phyloP scores from a whole-genome alignment of 106 monocot species.

The Allium fistulosum region DNA sequence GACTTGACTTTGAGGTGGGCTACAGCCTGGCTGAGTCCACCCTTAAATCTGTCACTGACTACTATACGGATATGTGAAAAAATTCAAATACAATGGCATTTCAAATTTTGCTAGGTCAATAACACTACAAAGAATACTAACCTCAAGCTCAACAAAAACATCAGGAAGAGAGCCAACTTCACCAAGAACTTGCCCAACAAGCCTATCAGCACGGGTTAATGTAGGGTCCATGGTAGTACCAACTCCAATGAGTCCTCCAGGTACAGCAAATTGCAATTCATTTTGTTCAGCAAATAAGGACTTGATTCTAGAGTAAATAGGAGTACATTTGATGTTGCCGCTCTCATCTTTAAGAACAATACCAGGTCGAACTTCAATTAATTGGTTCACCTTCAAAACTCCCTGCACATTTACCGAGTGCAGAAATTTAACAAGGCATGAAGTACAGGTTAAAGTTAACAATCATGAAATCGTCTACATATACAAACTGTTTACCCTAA shows the following conservation, averaged over 20 bases:
- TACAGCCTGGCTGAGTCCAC: too few relatives aligned
- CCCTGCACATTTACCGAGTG: conserved; percentile 30
- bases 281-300: conserved; percentile 95
- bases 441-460: background rate
- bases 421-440: background rate
- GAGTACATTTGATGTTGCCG: conserved; percentile 88
- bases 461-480: background rate
- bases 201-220: conserved; percentile 77
- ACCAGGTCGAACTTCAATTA: conserved; percentile 87
- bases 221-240: conserved; percentile 98
- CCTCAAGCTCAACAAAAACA: conserved; percentile 94
- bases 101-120: too few relatives aligned
- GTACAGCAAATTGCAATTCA: conserved; percentile 94
- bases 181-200: conserved; percentile 96
- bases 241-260: conserved; percentile 91
- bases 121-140: conserved; percentile 5
- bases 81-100: too few relatives aligned
- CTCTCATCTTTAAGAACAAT: conserved; percentile 85
- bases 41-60: too few relatives aligned
- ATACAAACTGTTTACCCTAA: conserved; percentile 42
- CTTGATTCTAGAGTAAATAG: conserved; percentile 87
- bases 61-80: too few relatives aligned
- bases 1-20: too few relatives aligned
- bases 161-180: conserved; percentile 90
- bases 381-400: conserved; percentile 89